Evolutionary conservation across 2,329 filamentous ascomycete genomes (phyloP), one percentile per base, ranked within the genome.

Genomic region (Trichophyton verrucosum): DNA sequence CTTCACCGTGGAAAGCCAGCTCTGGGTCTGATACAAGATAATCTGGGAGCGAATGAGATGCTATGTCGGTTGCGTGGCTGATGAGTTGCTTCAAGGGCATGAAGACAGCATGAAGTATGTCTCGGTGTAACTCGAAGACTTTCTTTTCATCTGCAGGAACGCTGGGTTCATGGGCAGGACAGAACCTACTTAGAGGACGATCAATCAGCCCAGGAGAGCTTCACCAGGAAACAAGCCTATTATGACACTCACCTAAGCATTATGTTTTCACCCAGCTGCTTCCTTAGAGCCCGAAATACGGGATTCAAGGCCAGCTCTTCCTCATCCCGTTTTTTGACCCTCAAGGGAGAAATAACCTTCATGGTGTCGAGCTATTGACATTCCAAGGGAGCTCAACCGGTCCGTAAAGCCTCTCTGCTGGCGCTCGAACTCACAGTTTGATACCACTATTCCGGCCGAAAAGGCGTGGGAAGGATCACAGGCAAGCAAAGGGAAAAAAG

Each of bases 41-140:
- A 33, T 74, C 77, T 61, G 78, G 77, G 8, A 82, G 74, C 1
- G 76, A 77, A 22, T 75, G 75, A 33, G 77, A 73, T 1, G 82
- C 82, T 36, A 82, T 74, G 0, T 74, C 74, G 33, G 77, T 77
- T n/a, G 82, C 80, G 64, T 80, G 79, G 62, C 77, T 75, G 70
- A 80, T 81, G 59, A 84, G 76, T 63, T 81, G 75, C 38, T 82
- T 80, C 7, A 84, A 72, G n/a, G 82, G 82, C 57, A 82, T 78
- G 59, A 83, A 75, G 13, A 84, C 74, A 38, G 81, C 81, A 65
- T 84, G 81, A 59, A 83, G 78, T 59, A 84, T 77, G 63, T 84
- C 81, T 66, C 82, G 81, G 64, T 83, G 80, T 20, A 83, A 74
- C 13, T 80, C 70, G 64, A 74, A 75, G 20, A 66, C 66, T 15